Percentiles rank a stretch among this genome's conserved stretches.
These are phyloP conservation scores for Ceratocystis albifundus DNA, from an alignment of 2,329 filamentous ascomycete species.

Conservation along the genomic window DNA sequence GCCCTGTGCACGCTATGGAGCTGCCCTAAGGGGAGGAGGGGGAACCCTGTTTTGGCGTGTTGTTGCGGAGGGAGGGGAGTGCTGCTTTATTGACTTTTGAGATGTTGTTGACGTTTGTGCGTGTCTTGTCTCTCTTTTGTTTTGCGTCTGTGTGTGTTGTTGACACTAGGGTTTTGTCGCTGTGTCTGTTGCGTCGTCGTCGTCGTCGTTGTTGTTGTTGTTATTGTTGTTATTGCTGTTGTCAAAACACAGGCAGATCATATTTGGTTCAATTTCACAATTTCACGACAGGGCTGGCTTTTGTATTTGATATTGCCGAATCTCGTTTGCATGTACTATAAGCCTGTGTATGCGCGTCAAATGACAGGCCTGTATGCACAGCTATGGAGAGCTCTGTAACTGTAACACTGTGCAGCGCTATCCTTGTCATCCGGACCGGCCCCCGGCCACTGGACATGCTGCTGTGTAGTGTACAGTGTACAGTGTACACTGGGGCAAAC, in stretches of 20 bases:
- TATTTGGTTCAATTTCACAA: not conserved
- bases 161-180: not conserved
- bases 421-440: constrained; percentile 12
- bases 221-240: too few relatives aligned
- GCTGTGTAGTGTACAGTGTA: too few relatives aligned
- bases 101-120: not conserved
- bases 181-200: not conserved
- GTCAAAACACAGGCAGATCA: not conserved
- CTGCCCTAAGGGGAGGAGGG: not conserved
- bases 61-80: too few relatives aligned
- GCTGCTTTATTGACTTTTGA: not conserved
- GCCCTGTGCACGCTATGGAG: not conserved
- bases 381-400: too few relatives aligned
- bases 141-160: not conserved
- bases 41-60: not conserved
- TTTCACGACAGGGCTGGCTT: not conserved
- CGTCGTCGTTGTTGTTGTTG: too few relatives aligned
- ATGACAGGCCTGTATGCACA: constrained; percentile 9
- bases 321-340: constrained; percentile 14
- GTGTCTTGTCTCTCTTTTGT: not conserved
- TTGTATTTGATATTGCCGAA: constrained; percentile 6
- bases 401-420: constrained; percentile 6
- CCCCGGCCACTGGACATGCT: constrained; percentile 16
- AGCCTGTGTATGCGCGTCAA: constrained; percentile 6
- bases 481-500: constrained; percentile 16